Percentiles rank a stretch among this genome's conserved stretches.
Conservation (phyloP, 2,329 filamentous ascomycete species). For the Aspergillus pseudotamarii region DNA sequence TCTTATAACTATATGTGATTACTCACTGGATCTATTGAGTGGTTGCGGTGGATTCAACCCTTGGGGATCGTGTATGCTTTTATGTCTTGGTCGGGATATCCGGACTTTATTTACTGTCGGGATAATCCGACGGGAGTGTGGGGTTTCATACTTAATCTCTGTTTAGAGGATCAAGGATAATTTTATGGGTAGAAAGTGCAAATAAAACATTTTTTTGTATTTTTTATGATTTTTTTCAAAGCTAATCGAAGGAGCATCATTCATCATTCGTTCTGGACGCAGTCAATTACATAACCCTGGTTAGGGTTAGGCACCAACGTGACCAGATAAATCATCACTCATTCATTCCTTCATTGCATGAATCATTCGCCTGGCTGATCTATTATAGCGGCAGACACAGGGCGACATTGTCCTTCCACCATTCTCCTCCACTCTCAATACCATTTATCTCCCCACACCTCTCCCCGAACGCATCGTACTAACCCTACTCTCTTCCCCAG, state of each 20-base stretch:
- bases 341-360: constrained; percentile 3
- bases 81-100: constrained; percentile 9
- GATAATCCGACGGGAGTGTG: background rate
- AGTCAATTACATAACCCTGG: background rate
- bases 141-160: background rate
- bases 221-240: background rate
- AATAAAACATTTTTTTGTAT: background rate
- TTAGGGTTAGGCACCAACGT: constrained; percentile 2
- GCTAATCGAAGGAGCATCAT: background rate
- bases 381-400: background rate
- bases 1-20: background rate
- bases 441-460: background rate
- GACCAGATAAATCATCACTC: constrained; percentile 7
- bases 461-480: background rate
- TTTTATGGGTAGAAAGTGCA: background rate
- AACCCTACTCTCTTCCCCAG: background rate
- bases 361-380: constrained; percentile 7
- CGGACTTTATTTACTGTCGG: background rate
- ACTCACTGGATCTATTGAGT: background rate
- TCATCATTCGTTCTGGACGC: background rate
- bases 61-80: background rate
- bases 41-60: background rate
- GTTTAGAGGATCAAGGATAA: background rate
- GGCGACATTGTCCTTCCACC: constrained; percentile 7
- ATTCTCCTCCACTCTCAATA: background rate